Evolutionary conservation across 2,329 filamentous ascomycete species (phyloP), one percentile per base, ranked within the genome.

Genomic region (Alternaria sp.): DNA sequence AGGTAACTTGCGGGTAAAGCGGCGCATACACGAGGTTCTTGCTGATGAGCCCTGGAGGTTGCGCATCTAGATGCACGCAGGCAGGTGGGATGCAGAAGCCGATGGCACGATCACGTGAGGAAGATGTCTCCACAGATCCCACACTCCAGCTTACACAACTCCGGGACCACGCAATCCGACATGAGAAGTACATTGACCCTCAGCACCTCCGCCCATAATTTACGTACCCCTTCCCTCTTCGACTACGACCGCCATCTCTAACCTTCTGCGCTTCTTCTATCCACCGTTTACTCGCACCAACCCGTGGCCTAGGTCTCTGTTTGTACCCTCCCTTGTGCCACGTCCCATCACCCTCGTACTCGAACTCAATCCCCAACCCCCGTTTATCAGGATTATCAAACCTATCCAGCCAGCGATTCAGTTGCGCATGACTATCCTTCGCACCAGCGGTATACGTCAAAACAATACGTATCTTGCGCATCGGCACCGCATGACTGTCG

Each of bases 361-460:
- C 58, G 8, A 67, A 58, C 17, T 59, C 23, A 19, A 67, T 59
- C 15, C 65, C 65, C 11, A 51, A 51, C 0, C 65, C 65, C 17
- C 65, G 36, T 15, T 64, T 61, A 2, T 40, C 55, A 8, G 65
- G 59, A 1, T 50, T 40, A 28, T 65, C 65, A 17, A 67, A 67
- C 4, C 62, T 30, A 1, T 67, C 59, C 17, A 67, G 19, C 65
- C 65, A 67, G 17, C 65, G 52, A 52, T 67, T 67, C 6, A 67
- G 21, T 8, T 65, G 62, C 15, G 52, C 46, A n/a, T 49, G 54
- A 5, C 62, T 65, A 30, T 60, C 60, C 23, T 54, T 47, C 10
- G 63, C 63, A 6, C 58, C 57, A 3, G 28, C 55, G 3, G 56
- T 40, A 17, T 67, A 67, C 5, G 52, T 55, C 19, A 67, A 30